Conservation (phyloP, 805 yeast genomes). For the Lipomyces kockii region DNA sequence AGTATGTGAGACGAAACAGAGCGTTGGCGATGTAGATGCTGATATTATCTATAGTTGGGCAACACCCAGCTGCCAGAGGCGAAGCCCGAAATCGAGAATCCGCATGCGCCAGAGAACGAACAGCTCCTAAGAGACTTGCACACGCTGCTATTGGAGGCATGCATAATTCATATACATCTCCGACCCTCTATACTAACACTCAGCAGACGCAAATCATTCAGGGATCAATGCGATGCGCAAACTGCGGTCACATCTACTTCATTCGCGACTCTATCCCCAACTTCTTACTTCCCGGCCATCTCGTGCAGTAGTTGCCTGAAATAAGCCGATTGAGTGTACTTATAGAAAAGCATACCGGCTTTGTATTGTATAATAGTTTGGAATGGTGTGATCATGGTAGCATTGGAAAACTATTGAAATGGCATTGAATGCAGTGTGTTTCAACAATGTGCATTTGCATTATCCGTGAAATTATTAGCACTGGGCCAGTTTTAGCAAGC, state of each 20-base stretch:
- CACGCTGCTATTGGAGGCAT: constrained; percentile 66
- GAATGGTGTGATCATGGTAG: background rate
- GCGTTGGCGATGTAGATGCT: background rate
- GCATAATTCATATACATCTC: constrained; percentile 14
- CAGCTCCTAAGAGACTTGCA: constrained; percentile 78
- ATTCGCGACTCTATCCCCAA: constrained; percentile 94
- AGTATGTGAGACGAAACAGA: constrained; percentile 46
- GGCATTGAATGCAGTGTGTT: background rate
- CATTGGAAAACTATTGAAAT: background rate
- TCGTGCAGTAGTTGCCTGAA: constrained; percentile 53
- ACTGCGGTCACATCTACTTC: constrained; percentile 85
- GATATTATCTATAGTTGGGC: constrained; percentile 22
- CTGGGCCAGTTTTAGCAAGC: no score
- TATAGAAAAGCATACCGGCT: background rate
- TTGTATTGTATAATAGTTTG: background rate
- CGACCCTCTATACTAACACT: background rate
- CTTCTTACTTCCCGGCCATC: constrained; percentile 90
- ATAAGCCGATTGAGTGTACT: background rate
- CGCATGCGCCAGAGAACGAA: constrained; percentile 51
- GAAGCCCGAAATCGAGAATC: constrained; percentile 53
- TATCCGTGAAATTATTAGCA: background rate
- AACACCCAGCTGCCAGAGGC: constrained; percentile 40
- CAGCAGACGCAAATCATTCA: constrained; percentile 71
- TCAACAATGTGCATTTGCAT: background rate
- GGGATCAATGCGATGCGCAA: constrained; percentile 86